These are phyloP conservation scores for Incumbomyces delicatus DNA, from an alignment of 2,329 filamentous ascomycete species.

Conservation along the genomic window DNA sequence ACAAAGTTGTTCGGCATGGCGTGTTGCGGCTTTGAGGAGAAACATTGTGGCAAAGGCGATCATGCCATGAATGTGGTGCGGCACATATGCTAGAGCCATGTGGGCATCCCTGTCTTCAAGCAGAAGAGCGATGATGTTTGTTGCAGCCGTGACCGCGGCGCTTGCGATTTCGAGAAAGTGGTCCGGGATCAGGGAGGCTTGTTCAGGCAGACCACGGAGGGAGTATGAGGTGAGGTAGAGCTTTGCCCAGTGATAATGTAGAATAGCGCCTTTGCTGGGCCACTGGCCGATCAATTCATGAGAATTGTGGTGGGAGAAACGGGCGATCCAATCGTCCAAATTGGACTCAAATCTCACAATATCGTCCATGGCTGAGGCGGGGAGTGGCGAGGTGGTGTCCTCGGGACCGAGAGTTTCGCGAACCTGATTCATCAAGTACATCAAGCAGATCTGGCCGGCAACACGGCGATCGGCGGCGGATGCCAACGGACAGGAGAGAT, in stretches of 20 bases:
- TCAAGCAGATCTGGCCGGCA: conserved; percentile 34
- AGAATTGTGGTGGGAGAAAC: conserved; percentile 24
- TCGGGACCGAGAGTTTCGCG: conserved; percentile 36
- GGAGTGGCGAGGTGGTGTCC: conserved; percentile 24
- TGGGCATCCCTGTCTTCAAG: conserved; percentile 36
- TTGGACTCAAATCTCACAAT: conserved; percentile 33
- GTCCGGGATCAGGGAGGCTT: conserved; percentile 27
- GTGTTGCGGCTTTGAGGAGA: conserved; percentile 35
- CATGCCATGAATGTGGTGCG: conserved; percentile 39
- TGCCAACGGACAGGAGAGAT: conserved; percentile 24
- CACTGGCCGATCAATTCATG: conserved; percentile 40
- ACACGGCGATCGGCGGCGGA: conserved; percentile 28
- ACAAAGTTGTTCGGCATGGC: conserved; percentile 28
- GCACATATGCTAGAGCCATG: conserved; percentile 33
- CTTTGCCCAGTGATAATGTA: conserved; percentile 44
- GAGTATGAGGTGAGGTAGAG: conserved; percentile 43
- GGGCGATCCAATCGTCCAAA: conserved; percentile 28
- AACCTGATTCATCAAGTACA: conserved; percentile 35
- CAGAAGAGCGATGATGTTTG: conserved; percentile 33
- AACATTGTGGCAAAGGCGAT: conserved; percentile 40
- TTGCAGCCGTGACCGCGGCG: conserved; percentile 34
- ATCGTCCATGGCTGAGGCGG: conserved; percentile 30
- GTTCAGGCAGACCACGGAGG: conserved; percentile 37
- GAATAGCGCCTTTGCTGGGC: conserved; percentile 40
- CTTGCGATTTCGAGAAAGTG: conserved; percentile 33